Base-by-base conservation (phyloP, 345 rosid genomes). In the Acer saccharum region DNA sequence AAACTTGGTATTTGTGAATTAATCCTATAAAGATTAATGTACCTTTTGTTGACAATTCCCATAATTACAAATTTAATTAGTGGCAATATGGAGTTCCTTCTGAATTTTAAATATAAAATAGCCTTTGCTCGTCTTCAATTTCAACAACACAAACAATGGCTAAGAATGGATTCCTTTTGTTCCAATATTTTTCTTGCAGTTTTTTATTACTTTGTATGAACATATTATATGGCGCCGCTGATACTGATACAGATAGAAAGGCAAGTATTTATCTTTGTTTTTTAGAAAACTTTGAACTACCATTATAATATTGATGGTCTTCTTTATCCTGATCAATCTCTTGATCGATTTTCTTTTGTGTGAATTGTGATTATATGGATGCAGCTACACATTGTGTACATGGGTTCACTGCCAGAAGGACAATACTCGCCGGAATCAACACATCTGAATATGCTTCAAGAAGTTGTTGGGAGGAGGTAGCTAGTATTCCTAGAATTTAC, bases 371-470 rank as follows among this genome's bases (percentile, higher is more conserved):
- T 12, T 52, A 3, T 23, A 23, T 21, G 39, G 9, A 17, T 35
- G 75, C 62, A 82, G 87, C 58, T 73, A 1, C 68, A 81, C 27
- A 80, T 88, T 46, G 89, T 82, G 32, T 88, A 88, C 81, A 65
- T 88, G 86, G 89, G 89, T 14, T 74, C 89, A 44, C 81, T 86
- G 65, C 85, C 84, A n/a, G 63, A 61, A 11, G 79, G 75, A 4
- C 63, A 68, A n/a, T 69, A 77, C 60, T 48, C 58, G 23, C 74
- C 78, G 44, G 39, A 80, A 20, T 75, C 85, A 48, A 71, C 65
- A 11, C 89, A 86, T 71, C 66, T 44, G 9, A 80, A 39, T 52
- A 35, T 88, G 68, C 77, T 86, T 52, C 72, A 80, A 52, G 50
- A 75, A 65, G 70, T 79, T 21, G 29, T 44, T 7, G 74, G 39